phyloP scores from a whole-genome alignment of 192 early-diverging fungal genomes.

The Rhizophagus prolifer region DNA sequence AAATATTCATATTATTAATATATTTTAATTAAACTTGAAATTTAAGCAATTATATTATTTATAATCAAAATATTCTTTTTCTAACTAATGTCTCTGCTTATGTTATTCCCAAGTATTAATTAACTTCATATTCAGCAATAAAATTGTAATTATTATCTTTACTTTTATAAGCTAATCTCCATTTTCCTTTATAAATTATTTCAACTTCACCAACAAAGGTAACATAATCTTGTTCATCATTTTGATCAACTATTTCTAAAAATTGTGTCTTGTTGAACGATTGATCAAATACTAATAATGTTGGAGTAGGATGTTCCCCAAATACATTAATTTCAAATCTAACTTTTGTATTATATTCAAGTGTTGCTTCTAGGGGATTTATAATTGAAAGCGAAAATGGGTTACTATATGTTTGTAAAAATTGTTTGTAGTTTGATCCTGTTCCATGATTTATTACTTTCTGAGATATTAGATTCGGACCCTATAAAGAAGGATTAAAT shows the following conservation, averaged over 20 bases:
- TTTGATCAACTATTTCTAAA: neutral
- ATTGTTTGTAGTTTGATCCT: slow-evolving; percentile 20
- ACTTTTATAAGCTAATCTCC: neutral
- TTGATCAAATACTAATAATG: neutral
- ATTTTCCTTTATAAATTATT: slow-evolving; percentile 1
- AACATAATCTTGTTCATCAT: neutral
- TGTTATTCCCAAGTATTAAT: neutral
- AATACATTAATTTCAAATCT: slow-evolving; percentile 27
- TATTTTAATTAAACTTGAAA: too few species aligned
- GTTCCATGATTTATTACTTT: slow-evolving; percentile 15
- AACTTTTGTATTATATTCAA: neutral
- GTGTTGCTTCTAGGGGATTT: neutral
- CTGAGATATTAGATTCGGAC: neutral
- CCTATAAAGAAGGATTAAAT: neutral
- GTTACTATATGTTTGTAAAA: neutral
- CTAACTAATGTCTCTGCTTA: too few species aligned
- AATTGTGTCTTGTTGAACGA: neutral
- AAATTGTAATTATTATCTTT: neutral
- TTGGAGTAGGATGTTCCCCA: neutral
- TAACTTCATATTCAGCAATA: slow-evolving; percentile 2
- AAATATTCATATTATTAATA: too few species aligned
- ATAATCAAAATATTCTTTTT: too few species aligned
- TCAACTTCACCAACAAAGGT: neutral
- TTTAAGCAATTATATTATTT: too few species aligned
- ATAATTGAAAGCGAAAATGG: slow-evolving; percentile 7